Conservation (phyloP, 805 yeast genomes). For the Candida silvicultrix region DNA sequence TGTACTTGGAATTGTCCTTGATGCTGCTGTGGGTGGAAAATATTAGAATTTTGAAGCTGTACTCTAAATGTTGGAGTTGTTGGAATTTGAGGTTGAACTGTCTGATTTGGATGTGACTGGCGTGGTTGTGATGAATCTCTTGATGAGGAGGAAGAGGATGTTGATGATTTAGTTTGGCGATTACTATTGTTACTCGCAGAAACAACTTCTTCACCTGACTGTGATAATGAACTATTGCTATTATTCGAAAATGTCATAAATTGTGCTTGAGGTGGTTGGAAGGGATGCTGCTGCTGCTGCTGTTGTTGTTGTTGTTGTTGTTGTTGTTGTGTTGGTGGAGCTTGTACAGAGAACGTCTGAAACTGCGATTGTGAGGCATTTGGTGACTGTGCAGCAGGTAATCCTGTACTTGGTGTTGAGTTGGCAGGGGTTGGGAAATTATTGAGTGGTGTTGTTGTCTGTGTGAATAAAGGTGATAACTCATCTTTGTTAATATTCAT, state of each 20-base stretch:
- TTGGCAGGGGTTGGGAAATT: conserved; percentile 10
- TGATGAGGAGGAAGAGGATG: neutral
- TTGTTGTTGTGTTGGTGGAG: conserved; percentile 4
- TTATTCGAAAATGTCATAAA: conserved; percentile 3
- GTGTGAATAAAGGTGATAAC: neutral
- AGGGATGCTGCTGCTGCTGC: conserved; percentile 9
- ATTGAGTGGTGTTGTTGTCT: conserved; percentile 1
- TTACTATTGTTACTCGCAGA: neutral
- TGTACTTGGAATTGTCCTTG: neutral
- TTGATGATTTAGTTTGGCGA: neutral
- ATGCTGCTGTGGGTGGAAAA: neutral
- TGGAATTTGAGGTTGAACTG: neutral
- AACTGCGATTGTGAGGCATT: conserved; percentile 5
- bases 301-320: too few species aligned
- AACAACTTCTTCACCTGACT: neutral
- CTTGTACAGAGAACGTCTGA: conserved; percentile 3
- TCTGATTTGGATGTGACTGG: neutral
- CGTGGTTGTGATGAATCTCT: neutral
- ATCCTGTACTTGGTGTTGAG: conserved; percentile 3
- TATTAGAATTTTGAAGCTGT: neutral
- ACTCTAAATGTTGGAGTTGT: neutral
- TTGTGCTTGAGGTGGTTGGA: conserved; percentile 9
- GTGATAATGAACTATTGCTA: neutral
- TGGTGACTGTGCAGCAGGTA: neutral
- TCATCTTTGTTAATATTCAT: neutral